Percentiles rank a stretch among this genome's conserved stretches.
phyloP scores from a whole-genome alignment of 441 rosid genomes.

The Gossypium gossypioides region DNA sequence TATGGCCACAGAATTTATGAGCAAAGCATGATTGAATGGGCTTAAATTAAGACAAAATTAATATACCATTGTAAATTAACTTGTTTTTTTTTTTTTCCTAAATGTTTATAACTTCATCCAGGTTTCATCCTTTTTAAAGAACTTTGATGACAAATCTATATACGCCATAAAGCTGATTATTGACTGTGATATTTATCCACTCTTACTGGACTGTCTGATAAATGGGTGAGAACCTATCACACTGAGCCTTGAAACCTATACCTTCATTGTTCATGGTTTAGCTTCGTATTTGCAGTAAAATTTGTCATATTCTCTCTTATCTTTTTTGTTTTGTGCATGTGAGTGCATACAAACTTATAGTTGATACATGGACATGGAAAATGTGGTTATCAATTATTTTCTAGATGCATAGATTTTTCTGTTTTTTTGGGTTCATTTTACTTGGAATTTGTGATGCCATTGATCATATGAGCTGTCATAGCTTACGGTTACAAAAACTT shows the following conservation, averaged over 20 bases:
- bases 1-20: not conserved
- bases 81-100: not conserved
- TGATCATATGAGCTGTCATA: not conserved
- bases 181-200: constrained; percentile 54
- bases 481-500: not conserved
- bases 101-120: constrained; percentile 18
- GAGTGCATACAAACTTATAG: not conserved
- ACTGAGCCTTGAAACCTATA: not conserved
- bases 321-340: not conserved
- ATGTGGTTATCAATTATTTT: not conserved
- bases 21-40: not conserved
- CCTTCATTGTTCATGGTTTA: not conserved
- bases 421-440: not conserved
- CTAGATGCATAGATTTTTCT: not conserved
- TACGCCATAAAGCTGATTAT: constrained; percentile 41
- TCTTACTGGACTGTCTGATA: constrained; percentile 55
- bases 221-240: constrained; percentile 40
- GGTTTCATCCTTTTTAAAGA: constrained; percentile 58
- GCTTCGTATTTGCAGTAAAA: not conserved
- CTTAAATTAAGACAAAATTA: not conserved
- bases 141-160: constrained; percentile 26
- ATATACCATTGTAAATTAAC: not conserved
- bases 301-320: not conserved
- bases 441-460: not conserved
- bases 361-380: not conserved